Evolutionary conservation across 768 basidiomycete species (phyloP), one percentile per base, ranked within the genome.

Genomic region (Suillus subaureus): DNA sequence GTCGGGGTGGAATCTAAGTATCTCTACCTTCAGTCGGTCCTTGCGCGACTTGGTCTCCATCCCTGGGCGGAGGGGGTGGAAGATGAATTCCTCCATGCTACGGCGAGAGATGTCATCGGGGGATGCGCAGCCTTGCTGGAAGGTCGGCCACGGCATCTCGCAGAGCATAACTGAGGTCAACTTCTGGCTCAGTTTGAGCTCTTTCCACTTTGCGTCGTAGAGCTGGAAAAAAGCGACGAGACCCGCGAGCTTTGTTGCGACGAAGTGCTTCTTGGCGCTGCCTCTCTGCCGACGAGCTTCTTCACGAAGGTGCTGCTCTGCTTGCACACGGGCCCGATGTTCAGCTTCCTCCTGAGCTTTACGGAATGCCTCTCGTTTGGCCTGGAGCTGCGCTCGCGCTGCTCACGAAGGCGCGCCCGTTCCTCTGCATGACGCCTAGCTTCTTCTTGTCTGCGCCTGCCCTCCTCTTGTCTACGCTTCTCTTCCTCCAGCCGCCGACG

Each of bases 1-100:
- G 67, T 89, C 87, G 6, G 86, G 84, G 66, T 88, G 85, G 79
- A 83, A 88, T 26, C 80, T 78, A 54, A 85, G 70, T 37, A 87
- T 72, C 67, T 88, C 86, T n/a, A 65, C 67, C 65, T 77, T 81
- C 66, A 84, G 64, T 23, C 73, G 68, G 45, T 81, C 83, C 64
- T 73, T 75, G 4, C 61, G 69, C 1, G 74, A 72, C 69, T 79
- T 82, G 4, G 71, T 73, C 42, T 75, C 68, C 28, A 71, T 61
- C 7, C 66, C 70, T 0, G 74, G 71, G 42, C 78, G 77, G 42
- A 67, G 71, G 31, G 76, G 74, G 67, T 81, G 77, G 61, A 80
- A 75, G 31, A 85, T 55, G 71, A 87, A 87, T 43, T 72, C 67
- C 1, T 67, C 64, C 4, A 87, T 72, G 21, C 62, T 71, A 12